Base-by-base conservation (phyloP, 805 yeast species). In the Brettanomyces naardenensis region DNA sequence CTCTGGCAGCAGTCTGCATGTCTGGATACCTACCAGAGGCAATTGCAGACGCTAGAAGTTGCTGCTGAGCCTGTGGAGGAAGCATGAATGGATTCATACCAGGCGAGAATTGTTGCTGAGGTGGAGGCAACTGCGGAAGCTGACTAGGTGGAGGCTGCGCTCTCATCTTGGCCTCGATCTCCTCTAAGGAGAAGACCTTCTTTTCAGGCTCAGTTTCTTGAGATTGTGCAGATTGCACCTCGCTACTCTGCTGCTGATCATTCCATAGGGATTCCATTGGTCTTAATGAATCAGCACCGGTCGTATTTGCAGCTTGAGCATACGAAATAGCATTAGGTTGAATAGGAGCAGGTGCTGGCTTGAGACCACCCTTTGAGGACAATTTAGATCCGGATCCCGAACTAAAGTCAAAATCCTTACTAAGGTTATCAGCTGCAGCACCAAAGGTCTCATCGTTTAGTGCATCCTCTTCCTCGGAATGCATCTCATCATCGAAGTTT, bases 401-500 rank as follows among this genome's bases (percentile, higher is more conserved):
- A 4, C 79, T 77, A 56, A 83, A 84, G 53, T 75, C 74, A 50
- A 80, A 83, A 48, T 82, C 85, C 45, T 72, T 69, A 37, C 77
- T 67, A n/a, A 58, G 46, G 6, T 55, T 49, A 1, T 64, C 57
- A n/a, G 65, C 67, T 33, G 63, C 67, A 29, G 59, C 64, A 20
- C 92, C 94, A 59, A 85, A 85, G 1, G 94, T 85, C 53, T 80
- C 88, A 44, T 77, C 84, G 53, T 85, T 84, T 47, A 80, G 68
- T 28, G 82, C 92, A 54, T 86, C 95, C 34, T 81, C 89, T 23
- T 73, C 80, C 40, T 34, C 37, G 7, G 31, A 26, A 10, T 19
- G 15, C 6, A 10, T 20, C 19, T 77, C 84, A n/a, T 77, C 84
- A 5, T 86, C 94, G 39, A 80, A 68, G 2, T 87, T 94, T 51